Conservation (phyloP, 768 basidiomycete species). For the Xerocomellus intermedius region DNA sequence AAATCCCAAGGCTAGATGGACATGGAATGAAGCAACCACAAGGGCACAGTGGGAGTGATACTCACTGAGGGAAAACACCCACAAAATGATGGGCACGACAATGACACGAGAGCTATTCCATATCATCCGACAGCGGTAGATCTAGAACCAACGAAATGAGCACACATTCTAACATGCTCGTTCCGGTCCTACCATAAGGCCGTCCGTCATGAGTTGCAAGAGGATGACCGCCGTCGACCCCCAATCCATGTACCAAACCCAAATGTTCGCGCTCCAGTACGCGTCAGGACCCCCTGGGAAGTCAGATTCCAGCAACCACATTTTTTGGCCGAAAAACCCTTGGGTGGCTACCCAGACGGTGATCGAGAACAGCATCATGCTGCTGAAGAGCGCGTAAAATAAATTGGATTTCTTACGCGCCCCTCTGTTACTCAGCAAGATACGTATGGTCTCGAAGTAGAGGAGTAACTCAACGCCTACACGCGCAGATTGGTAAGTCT, state of each 20-base stretch:
- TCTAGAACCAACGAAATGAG: conserved; percentile 27
- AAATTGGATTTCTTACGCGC: conserved; percentile 4
- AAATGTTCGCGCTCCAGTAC: conserved; percentile 28
- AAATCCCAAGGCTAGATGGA: conserved; percentile 16
- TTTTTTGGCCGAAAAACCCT: conserved; percentile 27
- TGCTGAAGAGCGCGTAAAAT: conserved; percentile 29
- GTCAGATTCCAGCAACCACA: conserved; percentile 36
- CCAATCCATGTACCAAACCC: conserved; percentile 29
- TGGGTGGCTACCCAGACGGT: conserved; percentile 29
- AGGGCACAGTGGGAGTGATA: neutral
- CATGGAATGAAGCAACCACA: neutral
- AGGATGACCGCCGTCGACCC: conserved; percentile 25
- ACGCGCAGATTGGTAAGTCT: neutral
- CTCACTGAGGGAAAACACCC: conserved; percentile 24
- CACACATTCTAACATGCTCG: neutral
- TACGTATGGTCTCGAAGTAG: conserved; percentile 22
- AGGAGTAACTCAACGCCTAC: conserved; percentile 24
- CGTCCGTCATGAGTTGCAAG: conserved; percentile 38
- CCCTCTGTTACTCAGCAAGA: conserved; percentile 3
- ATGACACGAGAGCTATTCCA: conserved; percentile 24
- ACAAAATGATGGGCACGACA: conserved; percentile 19
- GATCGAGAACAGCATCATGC: conserved; percentile 24
- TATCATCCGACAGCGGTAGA: conserved; percentile 39
- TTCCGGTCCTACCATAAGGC: conserved; percentile 17
- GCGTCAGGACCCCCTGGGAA: conserved; percentile 36